Percentiles rank a stretch among this genome's conserved stretches.
Conservation (phyloP, 768 basidiomycete species). For the Lyophyllum decastes region DNA sequence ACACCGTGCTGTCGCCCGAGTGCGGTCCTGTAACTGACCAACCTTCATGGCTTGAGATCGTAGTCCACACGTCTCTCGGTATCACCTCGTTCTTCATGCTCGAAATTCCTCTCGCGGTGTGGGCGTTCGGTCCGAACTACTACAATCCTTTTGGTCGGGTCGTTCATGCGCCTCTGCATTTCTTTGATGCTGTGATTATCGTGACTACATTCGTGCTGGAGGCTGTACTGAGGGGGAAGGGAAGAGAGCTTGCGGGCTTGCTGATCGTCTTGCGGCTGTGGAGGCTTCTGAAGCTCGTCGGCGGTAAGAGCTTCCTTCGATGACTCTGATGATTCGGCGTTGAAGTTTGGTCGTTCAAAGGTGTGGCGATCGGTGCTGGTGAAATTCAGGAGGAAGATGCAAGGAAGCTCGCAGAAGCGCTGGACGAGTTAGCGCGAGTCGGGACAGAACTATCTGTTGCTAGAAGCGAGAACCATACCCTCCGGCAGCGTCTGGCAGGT, state of each 20-base stretch:
- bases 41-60: constrained; percentile 63
- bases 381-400: constrained; percentile 62
- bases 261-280: constrained; percentile 78
- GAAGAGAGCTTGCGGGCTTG: constrained; percentile 69
- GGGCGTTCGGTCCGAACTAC: constrained; percentile 62
- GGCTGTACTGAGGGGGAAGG: constrained; percentile 63
- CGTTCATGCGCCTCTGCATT: constrained; percentile 62
- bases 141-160: constrained; percentile 63
- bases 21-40: constrained; percentile 47
- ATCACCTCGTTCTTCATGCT: constrained; percentile 76
- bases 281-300: constrained; percentile 77
- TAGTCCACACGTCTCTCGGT: constrained; percentile 60
- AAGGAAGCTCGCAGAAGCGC: constrained; percentile 50
- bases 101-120: constrained; percentile 74
- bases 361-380: constrained; percentile 74
- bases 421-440: constrained; percentile 46
- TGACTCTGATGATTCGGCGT: too few relatives aligned
- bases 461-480: constrained; percentile 55
- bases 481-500: constrained; percentile 39
- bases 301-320: constrained; percentile 30
- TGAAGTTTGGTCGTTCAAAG: constrained; percentile 32
- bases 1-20: constrained; percentile 58
- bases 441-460: constrained; percentile 43
- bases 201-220: constrained; percentile 76
- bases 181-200: constrained; percentile 74